Conservation (phyloP, 2,329 filamentous ascomycete species). For the Aspergillus fumigatiaffinis region DNA sequence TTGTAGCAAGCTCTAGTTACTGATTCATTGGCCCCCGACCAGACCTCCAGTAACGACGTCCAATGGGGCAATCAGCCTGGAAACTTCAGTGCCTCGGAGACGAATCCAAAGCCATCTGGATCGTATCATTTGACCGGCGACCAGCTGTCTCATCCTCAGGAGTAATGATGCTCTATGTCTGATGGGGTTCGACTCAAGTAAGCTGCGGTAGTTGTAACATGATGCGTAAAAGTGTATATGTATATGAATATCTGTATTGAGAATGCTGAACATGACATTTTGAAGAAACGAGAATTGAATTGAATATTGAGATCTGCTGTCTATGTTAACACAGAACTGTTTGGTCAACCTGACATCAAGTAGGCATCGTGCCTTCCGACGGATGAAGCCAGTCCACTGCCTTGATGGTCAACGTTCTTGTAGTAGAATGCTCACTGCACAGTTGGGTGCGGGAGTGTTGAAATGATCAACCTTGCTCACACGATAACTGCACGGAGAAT, state of each 20-base stretch:
- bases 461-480: neutral
- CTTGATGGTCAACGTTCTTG: too few species aligned
- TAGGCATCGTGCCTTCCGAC: neutral
- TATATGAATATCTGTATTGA: neutral
- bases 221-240: neutral
- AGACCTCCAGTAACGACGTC: neutral
- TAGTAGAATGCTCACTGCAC: neutral
- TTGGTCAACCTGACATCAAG: neutral
- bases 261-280: neutral
- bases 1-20: neutral
- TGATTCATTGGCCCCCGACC: neutral
- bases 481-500: neutral
- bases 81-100: neutral
- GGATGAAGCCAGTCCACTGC: too few species aligned
- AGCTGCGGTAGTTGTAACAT: neutral
- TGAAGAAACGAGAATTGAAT: neutral
- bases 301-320: neutral
- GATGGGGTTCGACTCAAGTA: neutral
- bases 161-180: neutral
- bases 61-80: neutral
- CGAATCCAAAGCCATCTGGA: neutral
- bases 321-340: neutral
- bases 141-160: conserved; percentile 5
- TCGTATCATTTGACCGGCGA: conserved; percentile 1
- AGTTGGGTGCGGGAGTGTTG: neutral